Evolutionary conservation across 2,329 filamentous ascomycete genomes (phyloP), one percentile per base, ranked within the genome.

Genomic region (Chaetomiaceae sp.): DNA sequence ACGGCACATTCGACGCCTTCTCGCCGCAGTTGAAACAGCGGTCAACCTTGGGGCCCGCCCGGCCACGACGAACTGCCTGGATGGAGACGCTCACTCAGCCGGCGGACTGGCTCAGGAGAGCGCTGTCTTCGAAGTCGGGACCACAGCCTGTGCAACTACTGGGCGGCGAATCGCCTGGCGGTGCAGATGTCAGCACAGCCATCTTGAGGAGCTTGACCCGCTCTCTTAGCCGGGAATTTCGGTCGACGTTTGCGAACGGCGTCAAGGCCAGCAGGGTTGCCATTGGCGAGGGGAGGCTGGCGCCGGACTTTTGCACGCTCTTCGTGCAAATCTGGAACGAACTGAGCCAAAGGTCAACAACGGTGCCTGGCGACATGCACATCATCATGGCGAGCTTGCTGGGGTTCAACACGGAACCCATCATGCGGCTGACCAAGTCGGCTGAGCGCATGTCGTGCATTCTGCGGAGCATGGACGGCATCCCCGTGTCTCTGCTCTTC

Each of bases 281-380:
- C 7, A 22, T 49, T 8, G 52, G 48, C 15, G 37, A 36, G 14
- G 50, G 47, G 2, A 42, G 26, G 12, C 37, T 49, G 26, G 47
- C 49, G 0, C 41, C 51, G 6, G 53, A 56, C 26, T 51, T 54
- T 11, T 56, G 53, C 38, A 56, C 53, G 6, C 43, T 54, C 2
- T 56, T 56, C 18, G 51, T 56, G 3, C 53, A 54, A 6, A 34
- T 51, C 3, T 56, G 53, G 53, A 56, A 56, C 26, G 49, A 56
- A 18, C 38, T 56, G 24, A 52, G 51, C 49, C 51, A 51, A 18
- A 35, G 53, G 36, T 19, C 47, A 8, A 52, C 51, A 11, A 54
- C 51, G 11, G 37, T 52, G 10, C 53, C 51, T 8, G 45, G 50
- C 10, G 53, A 56, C 39, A 54, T 48, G 43, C 51, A 54, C 22